A percentile compares a stretch with the other conserved stretches of the same genome.
Conservation (phyloP, 768 basidiomycete species). For the Agrocybe pediades region DNA sequence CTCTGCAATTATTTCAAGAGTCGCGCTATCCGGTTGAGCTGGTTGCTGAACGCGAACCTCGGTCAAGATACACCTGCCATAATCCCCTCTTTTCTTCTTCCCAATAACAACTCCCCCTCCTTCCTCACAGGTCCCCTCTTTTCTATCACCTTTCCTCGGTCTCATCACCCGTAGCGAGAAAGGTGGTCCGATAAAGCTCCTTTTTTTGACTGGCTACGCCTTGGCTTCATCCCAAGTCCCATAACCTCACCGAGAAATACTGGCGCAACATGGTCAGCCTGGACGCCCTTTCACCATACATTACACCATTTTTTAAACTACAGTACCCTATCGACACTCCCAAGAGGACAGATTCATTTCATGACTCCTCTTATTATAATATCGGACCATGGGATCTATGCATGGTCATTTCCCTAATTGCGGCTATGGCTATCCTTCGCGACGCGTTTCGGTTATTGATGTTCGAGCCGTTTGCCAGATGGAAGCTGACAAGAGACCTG, state of each 20-base stretch:
- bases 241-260: slow-evolving; percentile 3
- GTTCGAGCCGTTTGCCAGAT: slow-evolving; percentile 80
- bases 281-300: slow-evolving; percentile 31
- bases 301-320: slow-evolving; percentile 72
- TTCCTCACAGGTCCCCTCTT: slow-evolving; percentile 7
- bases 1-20: slow-evolving; percentile 5
- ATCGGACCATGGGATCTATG: slow-evolving; percentile 80
- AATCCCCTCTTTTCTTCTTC: not conserved
- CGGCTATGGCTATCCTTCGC: slow-evolving; percentile 84
- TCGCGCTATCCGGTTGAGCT: no score
- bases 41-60: slow-evolving; percentile 5
- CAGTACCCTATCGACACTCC: slow-evolving; percentile 69
- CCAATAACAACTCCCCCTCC: slow-evolving; percentile 6
- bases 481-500: slow-evolving; percentile 67
- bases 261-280: slow-evolving; percentile 15
- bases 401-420: slow-evolving; percentile 78
- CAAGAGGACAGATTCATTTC: slow-evolving; percentile 68
- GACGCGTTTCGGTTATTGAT: slow-evolving; percentile 74
- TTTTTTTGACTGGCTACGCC: slow-evolving; percentile 11
- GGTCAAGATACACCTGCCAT: slow-evolving; percentile 13
- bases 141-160: slow-evolving; percentile 1
- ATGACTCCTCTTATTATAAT: slow-evolving; percentile 64
- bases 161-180: slow-evolving; percentile 2
- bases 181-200: slow-evolving; percentile 24
- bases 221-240: slow-evolving; percentile 3